Base-by-base conservation (phyloP, 177 flowering plant genomes). In the Vitis hybrid region DNA sequence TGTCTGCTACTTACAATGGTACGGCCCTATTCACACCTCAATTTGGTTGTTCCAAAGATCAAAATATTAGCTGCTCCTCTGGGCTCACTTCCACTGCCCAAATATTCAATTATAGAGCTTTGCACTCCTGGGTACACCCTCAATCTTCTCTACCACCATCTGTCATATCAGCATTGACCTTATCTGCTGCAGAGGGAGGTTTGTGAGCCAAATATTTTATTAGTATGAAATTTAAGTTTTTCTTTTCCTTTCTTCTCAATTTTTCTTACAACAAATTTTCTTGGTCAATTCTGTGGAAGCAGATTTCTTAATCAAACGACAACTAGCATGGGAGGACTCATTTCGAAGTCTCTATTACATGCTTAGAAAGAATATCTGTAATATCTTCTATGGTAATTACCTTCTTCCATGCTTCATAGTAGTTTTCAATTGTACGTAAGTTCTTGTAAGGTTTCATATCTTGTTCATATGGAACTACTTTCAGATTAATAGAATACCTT, bases 321-420 rank as follows among this genome's bases (percentile, higher is more conserved):
- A 87, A 30, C 71, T 64, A 50, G 92, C 86, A 21, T 96, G 99
- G 99, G 94, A 94, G 76, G 97, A 90, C 60, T 87, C 99, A 66
- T 96, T 96, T 80, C 88, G 90, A 35, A 83, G 86, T 82, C 94
- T 96, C 20, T 93, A 96, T 77, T 92, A 88, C 83, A 86, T 88
- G 95, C 86, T 96, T 61, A 83, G 98, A 63, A 92, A 88, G 85
- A 84, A 82, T 61, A 59, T 69, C 17, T 93, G 98, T 71, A 73
- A 80, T 77, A 64, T 93, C 9, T 93, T 96, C 71, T 96, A 96
- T 76, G 93, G 99, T 93, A 90, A 78, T 68, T 21, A 59, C 68
- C 65, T 66, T 24, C 18, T 54, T 70, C n/a, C 10, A 15, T 18
- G 0, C 14, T 64, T 49, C 10, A 20, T 53, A 2, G 20, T 55